Conservation (phyloP, 768 basidiomycete species). For the Rhodotorula sphaerocarpa region DNA sequence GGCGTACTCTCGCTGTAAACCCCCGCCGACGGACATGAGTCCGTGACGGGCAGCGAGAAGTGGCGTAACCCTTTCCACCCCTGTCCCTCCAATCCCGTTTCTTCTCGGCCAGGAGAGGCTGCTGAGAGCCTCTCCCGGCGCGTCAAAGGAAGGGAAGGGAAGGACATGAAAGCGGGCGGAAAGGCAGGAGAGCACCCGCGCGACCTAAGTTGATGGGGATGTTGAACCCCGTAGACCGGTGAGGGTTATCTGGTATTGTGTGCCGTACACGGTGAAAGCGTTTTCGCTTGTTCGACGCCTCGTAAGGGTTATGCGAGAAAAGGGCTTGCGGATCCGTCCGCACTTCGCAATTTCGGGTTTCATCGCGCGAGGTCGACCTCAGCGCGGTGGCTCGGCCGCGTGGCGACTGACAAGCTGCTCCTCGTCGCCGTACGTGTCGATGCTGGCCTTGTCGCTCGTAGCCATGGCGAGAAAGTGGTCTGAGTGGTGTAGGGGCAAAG, state of each 20-base stretch:
- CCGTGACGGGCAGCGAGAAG: background rate
- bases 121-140: background rate
- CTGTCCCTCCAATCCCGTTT: no score
- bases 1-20: background rate
- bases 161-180: no score
- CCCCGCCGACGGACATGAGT: slow-evolving; percentile 1
- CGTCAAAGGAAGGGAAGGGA: background rate
- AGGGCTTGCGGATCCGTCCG: no score
- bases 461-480: background rate
- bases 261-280: no score
- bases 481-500: no score
- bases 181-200: slow-evolving; percentile 4
- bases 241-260: no score
- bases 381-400: no score
- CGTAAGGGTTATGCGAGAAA: no score
- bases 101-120: background rate
- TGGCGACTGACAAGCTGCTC: slow-evolving; percentile 30
- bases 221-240: background rate
- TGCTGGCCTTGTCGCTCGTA: slow-evolving; percentile 16
- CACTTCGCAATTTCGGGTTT: no score
- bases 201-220: background rate
- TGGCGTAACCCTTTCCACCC: no score
- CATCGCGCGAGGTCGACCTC: no score
- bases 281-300: no score
- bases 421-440: slow-evolving; percentile 32